phyloP scores from a whole-genome alignment of 2,329 filamentous ascomycete genomes.

The Onygena corvina region DNA sequence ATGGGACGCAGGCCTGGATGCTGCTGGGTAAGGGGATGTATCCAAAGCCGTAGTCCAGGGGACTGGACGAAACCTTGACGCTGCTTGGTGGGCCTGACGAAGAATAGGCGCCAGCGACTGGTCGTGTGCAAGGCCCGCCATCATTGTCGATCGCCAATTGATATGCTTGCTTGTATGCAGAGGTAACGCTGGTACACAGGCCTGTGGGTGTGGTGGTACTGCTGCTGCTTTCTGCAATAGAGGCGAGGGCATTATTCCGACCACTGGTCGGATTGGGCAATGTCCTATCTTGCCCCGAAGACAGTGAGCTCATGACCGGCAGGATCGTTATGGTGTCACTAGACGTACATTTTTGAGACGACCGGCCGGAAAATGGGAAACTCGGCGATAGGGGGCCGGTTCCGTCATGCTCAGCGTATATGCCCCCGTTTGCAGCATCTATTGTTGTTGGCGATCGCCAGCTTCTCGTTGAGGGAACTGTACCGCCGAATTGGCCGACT shows the following conservation, averaged over 20 bases:
- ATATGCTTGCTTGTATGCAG: conserved; percentile 8
- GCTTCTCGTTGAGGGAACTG: not conserved
- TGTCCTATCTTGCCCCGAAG: conserved; percentile 24
- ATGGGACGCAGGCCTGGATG: conserved; percentile 5
- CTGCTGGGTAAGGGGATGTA: conserved; percentile 15
- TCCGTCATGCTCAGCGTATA: conserved; percentile 5
- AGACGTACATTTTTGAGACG: conserved; percentile 18
- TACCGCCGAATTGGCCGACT: not conserved
- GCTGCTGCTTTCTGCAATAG: conserved; percentile 9
- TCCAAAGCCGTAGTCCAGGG: conserved; percentile 13
- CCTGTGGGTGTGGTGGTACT: conserved; percentile 13
- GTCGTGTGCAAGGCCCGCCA: conserved; percentile 6
- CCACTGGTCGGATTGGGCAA: conserved; percentile 26
- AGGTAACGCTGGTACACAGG: not conserved
- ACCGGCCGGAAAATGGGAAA: conserved; percentile 4
- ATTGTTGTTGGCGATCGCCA: not conserved
- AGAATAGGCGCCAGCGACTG: not conserved
- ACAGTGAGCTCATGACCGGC: conserved; percentile 17
- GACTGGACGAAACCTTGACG: conserved; percentile 12
- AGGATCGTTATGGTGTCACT: conserved; percentile 21
- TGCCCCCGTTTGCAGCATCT: not conserved
- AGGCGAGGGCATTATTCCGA: conserved; percentile 13
- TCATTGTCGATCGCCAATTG: conserved; percentile 6
- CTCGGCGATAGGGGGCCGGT: not conserved
- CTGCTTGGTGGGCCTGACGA: conserved; percentile 7